Base-by-base conservation (phyloP, 192 early-diverging fungal genomes). In the Phlyctochytrium bullatum region DNA sequence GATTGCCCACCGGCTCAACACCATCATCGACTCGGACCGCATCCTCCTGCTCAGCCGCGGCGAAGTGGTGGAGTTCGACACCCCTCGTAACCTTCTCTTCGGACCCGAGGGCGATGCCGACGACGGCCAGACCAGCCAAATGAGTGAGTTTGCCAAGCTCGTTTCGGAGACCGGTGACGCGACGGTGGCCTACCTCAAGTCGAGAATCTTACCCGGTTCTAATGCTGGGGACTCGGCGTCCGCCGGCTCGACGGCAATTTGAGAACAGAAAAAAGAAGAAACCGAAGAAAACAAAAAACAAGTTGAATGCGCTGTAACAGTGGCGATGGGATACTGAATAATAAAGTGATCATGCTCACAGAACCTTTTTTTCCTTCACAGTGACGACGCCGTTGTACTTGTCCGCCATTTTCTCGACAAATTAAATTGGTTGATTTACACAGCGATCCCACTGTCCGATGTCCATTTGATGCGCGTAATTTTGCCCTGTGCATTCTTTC, bases 121-220 rank as follows among this genome's bases (percentile, higher is more conserved):
- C n/a, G n/a, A n/a, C n/a, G n/a, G n/a, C n/a, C 75, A 76, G 2
- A 54, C 70, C 12, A 66, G 72, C 0, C 70, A 78, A 20, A 47
- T 14, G n/a, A 78, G 76, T 28, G 62, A 67, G n/a, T 89, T 90
- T 35, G 52, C 64, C 1, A 67, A 65, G 33, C 79, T 90, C 81
- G 79, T 89, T 12, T 81, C 88, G 14, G 84, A 89, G 76, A 89
- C 88, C 2, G 88, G 88, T 12, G 68, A 80, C 20, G 66, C 63
- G 2, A 89, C 86, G 57, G 78, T 85, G 16, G 80, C 76, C 10
- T 28, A 88, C 40, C 62, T 89, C 65, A 61, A 79, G 36, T 34
- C 61, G 40, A 47, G 40, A 20, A 47, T 47, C 20, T 47, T 47
- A 20, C 40, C 6, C 10, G 40, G 40, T 47, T 6, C 40, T 47